Percentiles rank a stretch among this genome's conserved stretches.
Conservation (phyloP, 2,329 filamentous ascomycete genomes). For the Salinomyces thailandicus region DNA sequence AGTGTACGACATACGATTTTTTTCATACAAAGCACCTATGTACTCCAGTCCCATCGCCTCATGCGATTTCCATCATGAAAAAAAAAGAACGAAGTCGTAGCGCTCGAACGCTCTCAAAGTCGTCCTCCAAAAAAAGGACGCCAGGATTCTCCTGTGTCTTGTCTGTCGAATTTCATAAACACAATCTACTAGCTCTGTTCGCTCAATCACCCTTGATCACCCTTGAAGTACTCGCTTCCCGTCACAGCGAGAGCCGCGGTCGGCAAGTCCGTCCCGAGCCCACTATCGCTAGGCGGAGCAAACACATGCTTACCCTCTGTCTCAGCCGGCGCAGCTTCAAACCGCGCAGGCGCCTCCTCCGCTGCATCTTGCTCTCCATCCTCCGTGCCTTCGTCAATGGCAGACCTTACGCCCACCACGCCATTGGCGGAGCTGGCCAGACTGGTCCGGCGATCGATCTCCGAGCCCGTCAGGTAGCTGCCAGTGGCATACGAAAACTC, state of each 20-base stretch:
- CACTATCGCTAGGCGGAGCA: constrained; percentile 30
- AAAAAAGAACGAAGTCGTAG: not conserved
- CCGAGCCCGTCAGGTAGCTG: constrained; percentile 40
- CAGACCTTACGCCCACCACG: constrained; percentile 26
- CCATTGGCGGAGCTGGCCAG: constrained; percentile 12
- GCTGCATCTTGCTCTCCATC: constrained; percentile 11
- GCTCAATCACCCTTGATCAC: not conserved
- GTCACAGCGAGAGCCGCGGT: constrained; percentile 13
- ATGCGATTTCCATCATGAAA: not conserved
- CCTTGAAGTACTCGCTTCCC: not conserved
- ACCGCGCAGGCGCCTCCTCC: constrained; percentile 10
- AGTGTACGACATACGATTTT: not conserved
- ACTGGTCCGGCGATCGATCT: constrained; percentile 35
- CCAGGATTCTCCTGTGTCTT: not conserved
- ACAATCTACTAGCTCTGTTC: not conserved
- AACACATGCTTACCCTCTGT: constrained; percentile 16
- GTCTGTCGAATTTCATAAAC: not conserved
- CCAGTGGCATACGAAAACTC: constrained; percentile 40
- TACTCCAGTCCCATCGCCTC: not conserved
- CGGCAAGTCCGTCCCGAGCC: constrained; percentile 29
- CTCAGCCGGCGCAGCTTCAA: constrained; percentile 6
- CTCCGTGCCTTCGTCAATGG: constrained; percentile 19
- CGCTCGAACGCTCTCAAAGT: constrained; percentile 1
- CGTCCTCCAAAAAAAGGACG: not conserved
- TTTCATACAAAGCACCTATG: not conserved